A percentile compares a stretch with the other conserved stretches of the same genome.
These are phyloP conservation scores for Fusarium drepaniforme DNA, from an alignment of 2,329 filamentous ascomycete species.

Conservation along the genomic window DNA sequence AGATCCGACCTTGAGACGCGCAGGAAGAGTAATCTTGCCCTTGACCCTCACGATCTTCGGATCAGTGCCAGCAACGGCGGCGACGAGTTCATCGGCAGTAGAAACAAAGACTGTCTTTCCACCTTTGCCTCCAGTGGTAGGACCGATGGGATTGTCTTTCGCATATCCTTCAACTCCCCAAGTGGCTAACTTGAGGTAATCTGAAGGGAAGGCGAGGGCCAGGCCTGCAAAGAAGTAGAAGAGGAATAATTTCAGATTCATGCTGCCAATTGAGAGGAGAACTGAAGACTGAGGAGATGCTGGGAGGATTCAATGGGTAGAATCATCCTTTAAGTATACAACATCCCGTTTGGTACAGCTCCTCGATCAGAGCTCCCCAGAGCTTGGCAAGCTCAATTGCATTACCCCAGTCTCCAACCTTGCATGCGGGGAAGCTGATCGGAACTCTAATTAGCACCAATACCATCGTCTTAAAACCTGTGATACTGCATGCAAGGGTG, in stretches of 20 bases:
- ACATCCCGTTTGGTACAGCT: not conserved
- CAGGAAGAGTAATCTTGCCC: constrained; percentile 46
- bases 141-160: constrained; percentile 52
- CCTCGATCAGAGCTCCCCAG: not conserved
- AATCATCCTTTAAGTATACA: constrained; percentile 13
- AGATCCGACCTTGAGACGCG: constrained; percentile 57
- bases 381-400: constrained; percentile 12
- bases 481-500: not conserved
- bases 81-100: constrained; percentile 56
- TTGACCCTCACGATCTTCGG: constrained; percentile 58
- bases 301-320: not conserved
- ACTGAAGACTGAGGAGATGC: not conserved
- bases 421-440: constrained; percentile 33
- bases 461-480: not conserved
- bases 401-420: not conserved
- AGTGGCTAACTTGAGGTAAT: constrained; percentile 36
- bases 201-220: constrained; percentile 25
- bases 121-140: constrained; percentile 55
- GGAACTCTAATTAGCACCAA: constrained; percentile 37
- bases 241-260: constrained; percentile 32
- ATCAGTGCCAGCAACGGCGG: constrained; percentile 57
- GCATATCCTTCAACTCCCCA: constrained; percentile 46
- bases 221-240: constrained; percentile 26
- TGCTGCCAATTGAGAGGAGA: not conserved
- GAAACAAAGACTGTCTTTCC: constrained; percentile 62